Percentiles rank a stretch among this genome's conserved stretches.
Conservation (phyloP, 805 yeast species). For the Ogataea corticis region DNA sequence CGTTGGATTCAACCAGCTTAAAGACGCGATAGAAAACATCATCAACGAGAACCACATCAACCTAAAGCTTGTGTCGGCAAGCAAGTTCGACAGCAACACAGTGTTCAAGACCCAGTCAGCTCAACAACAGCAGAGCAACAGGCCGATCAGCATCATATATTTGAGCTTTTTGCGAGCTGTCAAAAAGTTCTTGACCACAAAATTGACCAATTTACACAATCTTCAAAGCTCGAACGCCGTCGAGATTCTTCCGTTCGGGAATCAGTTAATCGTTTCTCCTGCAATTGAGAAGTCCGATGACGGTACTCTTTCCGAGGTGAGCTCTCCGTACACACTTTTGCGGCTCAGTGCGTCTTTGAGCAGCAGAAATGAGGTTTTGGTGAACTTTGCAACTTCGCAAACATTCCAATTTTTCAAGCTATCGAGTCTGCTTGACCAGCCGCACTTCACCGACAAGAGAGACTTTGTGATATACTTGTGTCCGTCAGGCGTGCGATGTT, state of each 20-base stretch:
- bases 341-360: slow-evolving; percentile 50
- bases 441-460: slow-evolving; percentile 26
- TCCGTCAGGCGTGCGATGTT: slow-evolving; percentile 57
- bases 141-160: slow-evolving; percentile 37
- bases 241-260: slow-evolving; percentile 51
- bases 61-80: slow-evolving; percentile 28
- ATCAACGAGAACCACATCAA: slow-evolving; percentile 28
- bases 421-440: slow-evolving; percentile 12
- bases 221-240: slow-evolving; percentile 31
- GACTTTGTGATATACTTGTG: slow-evolving; percentile 48
- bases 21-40: slow-evolving; percentile 35
- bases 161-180: slow-evolving; percentile 52
- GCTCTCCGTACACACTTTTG: slow-evolving; percentile 32
- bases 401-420: slow-evolving; percentile 22
- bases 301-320: neutral
- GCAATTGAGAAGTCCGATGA: slow-evolving; percentile 22
- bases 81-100: slow-evolving; percentile 29
- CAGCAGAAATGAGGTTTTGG: slow-evolving; percentile 45
- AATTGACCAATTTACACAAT: slow-evolving; percentile 22
- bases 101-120: slow-evolving; percentile 22
- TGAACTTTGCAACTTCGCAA: slow-evolving; percentile 32
- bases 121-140: slow-evolving; percentile 16
- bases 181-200: slow-evolving; percentile 39
- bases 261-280: slow-evolving; percentile 37
- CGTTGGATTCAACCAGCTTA: slow-evolving; percentile 32